These are phyloP conservation scores for Hypoxylon sp. DNA, from an alignment of 2,329 filamentous ascomycete genomes.

Conservation along the genomic window DNA sequence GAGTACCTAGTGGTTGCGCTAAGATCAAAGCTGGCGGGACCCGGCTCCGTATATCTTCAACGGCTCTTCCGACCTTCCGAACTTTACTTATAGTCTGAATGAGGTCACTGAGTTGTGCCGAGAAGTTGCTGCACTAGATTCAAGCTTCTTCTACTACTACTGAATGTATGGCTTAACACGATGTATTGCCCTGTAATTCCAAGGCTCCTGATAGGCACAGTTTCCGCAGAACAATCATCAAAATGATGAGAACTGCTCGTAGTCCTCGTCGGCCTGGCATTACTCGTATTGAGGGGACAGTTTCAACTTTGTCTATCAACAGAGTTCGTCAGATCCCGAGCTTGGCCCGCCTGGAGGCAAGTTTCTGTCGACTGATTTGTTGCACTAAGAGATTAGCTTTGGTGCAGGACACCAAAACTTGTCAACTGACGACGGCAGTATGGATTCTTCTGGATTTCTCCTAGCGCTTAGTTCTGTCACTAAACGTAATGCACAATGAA, in stretches of 20 bases:
- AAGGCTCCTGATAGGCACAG: not conserved
- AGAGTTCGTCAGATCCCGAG: slow-evolving; percentile 14
- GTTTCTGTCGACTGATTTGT: slow-evolving; percentile 5
- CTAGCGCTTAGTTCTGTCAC: slow-evolving; percentile 24
- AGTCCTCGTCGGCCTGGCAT: slow-evolving; percentile 7
- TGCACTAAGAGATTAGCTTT: slow-evolving; percentile 9
- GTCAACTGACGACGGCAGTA: slow-evolving; percentile 9
- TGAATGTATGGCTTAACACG: not conserved
- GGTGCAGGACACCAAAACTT: slow-evolving; percentile 3
- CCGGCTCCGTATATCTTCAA: slow-evolving; percentile 31
- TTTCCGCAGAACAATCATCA: slow-evolving; percentile 10
- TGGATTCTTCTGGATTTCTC: slow-evolving; percentile 7
- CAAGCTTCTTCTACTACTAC: not conserved
- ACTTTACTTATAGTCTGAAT: slow-evolving; percentile 6
- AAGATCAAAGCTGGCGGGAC: slow-evolving; percentile 28
- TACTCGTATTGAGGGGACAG: slow-evolving; percentile 23
- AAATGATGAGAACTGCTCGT: slow-evolving; percentile 10
- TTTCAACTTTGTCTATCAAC: slow-evolving; percentile 14
- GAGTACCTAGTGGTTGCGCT: slow-evolving; percentile 29
- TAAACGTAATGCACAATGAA: slow-evolving; percentile 19
- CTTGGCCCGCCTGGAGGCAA: not conserved
- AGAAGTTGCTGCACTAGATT: slow-evolving; percentile 7
- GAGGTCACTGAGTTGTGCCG: slow-evolving; percentile 29
- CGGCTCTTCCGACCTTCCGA: slow-evolving; percentile 44
- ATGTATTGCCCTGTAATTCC: not conserved